Percentiles rank a stretch among this genome's conserved stretches.
Conservation (phyloP, 495 filamentous ascomycete species). For the Pseudevernia furfuracea region DNA sequence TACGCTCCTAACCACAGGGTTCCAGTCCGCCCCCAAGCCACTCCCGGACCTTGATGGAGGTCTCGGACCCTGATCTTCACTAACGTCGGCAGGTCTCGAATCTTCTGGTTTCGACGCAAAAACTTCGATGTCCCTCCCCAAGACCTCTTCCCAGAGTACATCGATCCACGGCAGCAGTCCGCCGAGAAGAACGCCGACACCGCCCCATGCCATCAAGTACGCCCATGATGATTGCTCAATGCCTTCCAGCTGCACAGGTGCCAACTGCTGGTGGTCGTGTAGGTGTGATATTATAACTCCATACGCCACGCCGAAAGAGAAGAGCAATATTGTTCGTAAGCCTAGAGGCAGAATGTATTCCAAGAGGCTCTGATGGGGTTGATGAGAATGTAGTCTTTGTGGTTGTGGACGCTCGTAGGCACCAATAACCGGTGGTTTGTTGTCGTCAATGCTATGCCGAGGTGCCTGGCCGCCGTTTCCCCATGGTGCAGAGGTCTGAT, state of each 20-base stretch:
- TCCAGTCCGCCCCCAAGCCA: conserved; percentile 59
- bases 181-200: conserved; percentile 68
- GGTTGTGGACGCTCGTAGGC: conserved; percentile 21
- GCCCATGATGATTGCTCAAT: conserved; percentile 54
- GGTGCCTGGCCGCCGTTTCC: conserved; percentile 65
- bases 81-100: conserved; percentile 13
- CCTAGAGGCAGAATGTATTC: conserved; percentile 36
- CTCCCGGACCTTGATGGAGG: conserved; percentile 29
- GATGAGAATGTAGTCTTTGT: conserved; percentile 23
- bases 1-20: conserved; percentile 72
- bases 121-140: conserved; percentile 21
- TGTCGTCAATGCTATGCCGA: conserved; percentile 25
- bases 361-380: conserved; percentile 11
- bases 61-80: conserved; percentile 27
- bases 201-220: conserved; percentile 75
- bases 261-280: conserved; percentile 59
- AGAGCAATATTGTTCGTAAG: conserved; percentile 58
- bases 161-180: conserved; percentile 81
- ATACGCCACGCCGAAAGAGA: conserved; percentile 73
- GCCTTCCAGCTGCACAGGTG: conserved; percentile 45
- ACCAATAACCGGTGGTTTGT: conserved; percentile 22
- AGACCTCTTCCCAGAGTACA: conserved; percentile 44
- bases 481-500: conserved; percentile 55
- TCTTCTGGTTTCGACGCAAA: conserved; percentile 13
- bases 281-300: conserved; percentile 80